These are phyloP conservation scores for Striga hermonthica DNA, from an alignment of 305 asterid species.

Conservation along the genomic window DNA sequence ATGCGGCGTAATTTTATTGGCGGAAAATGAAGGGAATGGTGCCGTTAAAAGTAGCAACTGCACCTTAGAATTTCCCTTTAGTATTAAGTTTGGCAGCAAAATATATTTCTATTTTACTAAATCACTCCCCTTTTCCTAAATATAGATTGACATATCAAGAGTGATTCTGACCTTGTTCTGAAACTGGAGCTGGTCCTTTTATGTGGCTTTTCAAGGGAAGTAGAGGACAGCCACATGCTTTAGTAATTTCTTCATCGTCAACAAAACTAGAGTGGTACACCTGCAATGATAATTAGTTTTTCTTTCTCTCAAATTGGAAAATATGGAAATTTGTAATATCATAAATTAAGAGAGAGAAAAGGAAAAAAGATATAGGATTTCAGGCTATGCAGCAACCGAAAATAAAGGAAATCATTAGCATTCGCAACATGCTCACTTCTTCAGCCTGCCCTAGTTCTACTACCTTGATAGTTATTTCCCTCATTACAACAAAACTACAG, in stretches of 20 bases:
- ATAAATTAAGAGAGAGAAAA: no score
- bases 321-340: no score
- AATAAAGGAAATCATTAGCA: neutral
- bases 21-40: no score
- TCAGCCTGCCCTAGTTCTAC: no score
- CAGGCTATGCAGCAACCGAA: neutral
- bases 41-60: no score
- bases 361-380: no score
- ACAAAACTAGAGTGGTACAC: constrained; percentile 10
- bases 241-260: neutral
- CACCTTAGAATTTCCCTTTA: no score
- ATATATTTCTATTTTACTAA: no score
- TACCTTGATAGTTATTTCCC: no score
- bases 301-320: neutral
- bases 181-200: constrained; percentile 7
- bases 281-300: neutral
- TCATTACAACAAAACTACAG: neutral
- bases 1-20: no score
- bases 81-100: no score
- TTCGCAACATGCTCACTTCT: no score
- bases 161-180: neutral
- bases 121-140: neutral
- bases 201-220: constrained; percentile 13
- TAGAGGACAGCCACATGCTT: constrained; percentile 5
- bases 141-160: neutral